Conservation (phyloP, 1,284 basidiomycete species). For the Tremellales sp. region DNA sequence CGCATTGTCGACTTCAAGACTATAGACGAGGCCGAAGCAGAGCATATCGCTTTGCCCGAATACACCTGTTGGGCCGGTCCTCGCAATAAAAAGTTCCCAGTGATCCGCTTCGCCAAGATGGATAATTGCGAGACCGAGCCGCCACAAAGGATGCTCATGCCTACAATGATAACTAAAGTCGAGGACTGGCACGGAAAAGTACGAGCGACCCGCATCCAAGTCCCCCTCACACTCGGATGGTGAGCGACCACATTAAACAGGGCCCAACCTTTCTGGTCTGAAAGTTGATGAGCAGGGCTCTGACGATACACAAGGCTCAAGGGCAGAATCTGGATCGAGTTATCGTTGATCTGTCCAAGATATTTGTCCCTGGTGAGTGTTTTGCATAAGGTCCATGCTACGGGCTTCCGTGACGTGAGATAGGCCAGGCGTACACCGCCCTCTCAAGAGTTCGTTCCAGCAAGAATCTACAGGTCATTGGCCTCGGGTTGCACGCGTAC, state of each 20-base stretch:
- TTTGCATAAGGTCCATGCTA: too few species aligned
- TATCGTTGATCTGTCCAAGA: conserved; percentile 50
- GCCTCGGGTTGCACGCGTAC: too few species aligned
- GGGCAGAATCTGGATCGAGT: conserved; percentile 58
- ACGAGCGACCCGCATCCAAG: background rate
- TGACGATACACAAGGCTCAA: conserved; percentile 93
- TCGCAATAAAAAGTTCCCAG: conserved; percentile 1
- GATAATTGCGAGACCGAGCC: background rate
- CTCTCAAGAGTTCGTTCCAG: conserved; percentile 91
- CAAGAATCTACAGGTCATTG: too few species aligned
- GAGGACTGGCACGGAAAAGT: background rate
- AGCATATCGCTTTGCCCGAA: background rate
- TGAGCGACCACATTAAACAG: background rate
- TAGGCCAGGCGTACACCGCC: conserved; percentile 85
- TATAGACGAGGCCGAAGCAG: background rate
- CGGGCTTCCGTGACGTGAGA: too few species aligned
- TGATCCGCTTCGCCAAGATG: background rate
- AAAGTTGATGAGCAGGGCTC: conserved; percentile 58
- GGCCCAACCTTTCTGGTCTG: too few species aligned
- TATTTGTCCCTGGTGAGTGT: conserved; percentile 62
- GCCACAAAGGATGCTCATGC: background rate
- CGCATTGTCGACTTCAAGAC: conserved; percentile 3
- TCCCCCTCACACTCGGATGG: background rate
- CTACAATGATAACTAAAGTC: background rate
- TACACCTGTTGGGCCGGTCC: background rate